Evolutionary conservation across 2,329 filamentous ascomycete species (phyloP), one percentile per base, ranked within the genome.

Genomic region (Colletotrichum sp.): DNA sequence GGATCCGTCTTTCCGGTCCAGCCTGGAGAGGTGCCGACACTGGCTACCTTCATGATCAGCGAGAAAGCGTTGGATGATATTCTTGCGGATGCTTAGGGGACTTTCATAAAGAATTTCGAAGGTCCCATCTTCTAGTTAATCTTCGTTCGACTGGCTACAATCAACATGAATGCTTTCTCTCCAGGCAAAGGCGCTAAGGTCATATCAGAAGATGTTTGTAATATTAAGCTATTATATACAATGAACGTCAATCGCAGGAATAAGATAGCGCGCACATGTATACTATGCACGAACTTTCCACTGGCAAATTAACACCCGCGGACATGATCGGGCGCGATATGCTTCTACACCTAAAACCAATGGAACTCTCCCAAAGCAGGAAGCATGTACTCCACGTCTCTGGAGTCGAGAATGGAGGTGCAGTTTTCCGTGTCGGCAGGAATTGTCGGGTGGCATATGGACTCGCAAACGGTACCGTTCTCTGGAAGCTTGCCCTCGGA

Each of bases 51-150:
- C 78, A 91, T 92, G 86, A 84, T 91, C 21, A 87, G 87, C 30
- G 91, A 93, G 84, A 93, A 93, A 86, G 91, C 91, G 3, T 89
- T 90, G 5, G 91, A 92, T 81, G 88, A 87, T 8, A 92, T 93
- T 77, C 79, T 81, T 13, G 65, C 57, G 2, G 64, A 74, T 52
- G n/a, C 2, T 64, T 6, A 58, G n/a, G 8, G 8, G 0, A 52
- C 10, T 21, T 12, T 21, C 18, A 52, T 12, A 7, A 5, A n/a
- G 1, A 52, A 13, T 0, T 13, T 52, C 18, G 1, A 7, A 21
- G 43, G n/a, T 21, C 2, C 10, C 9, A 48, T 10, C 6, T 43
- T 4, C 2, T 5, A 3, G 5, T 10, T 1, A 0, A 36, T 36
- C 4, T 8, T 13, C n/a, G 43, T 21, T 13, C 5, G n/a, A 4